phyloP scores from a whole-genome alignment of 768 basidiomycete genomes.

The Psilocybe cyanescens region DNA sequence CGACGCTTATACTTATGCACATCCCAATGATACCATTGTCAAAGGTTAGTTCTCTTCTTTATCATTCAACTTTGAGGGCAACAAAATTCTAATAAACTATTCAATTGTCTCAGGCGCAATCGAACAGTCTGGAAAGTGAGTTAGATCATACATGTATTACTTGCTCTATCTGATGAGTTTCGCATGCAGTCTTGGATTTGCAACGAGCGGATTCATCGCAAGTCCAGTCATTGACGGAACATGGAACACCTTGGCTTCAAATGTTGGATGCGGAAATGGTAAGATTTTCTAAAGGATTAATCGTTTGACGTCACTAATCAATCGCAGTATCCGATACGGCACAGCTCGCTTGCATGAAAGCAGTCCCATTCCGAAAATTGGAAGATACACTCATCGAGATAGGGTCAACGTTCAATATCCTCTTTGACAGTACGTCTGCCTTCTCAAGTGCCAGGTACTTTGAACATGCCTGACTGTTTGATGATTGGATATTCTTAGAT shows the following conservation, averaged over 20 bases:
- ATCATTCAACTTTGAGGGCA: background rate
- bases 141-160: background rate
- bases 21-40: conserved; percentile 35
- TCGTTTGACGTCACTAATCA: background rate
- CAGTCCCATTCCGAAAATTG: conserved; percentile 31
- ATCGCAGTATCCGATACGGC: conserved; percentile 22
- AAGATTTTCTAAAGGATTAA: background rate
- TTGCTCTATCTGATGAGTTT: background rate
- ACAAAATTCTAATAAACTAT: background rate
- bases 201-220: conserved; percentile 9
- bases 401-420: conserved; percentile 28
- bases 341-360: conserved; percentile 41
- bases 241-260: conserved; percentile 34
- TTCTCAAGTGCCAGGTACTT: background rate
- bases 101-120: conserved; percentile 30
- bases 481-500: conserved; percentile 15
- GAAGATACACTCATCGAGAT: conserved; percentile 35
- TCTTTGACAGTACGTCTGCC: conserved; percentile 33
- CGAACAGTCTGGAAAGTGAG: conserved; percentile 39
- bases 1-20: conserved; percentile 37
- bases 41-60: conserved; percentile 23
- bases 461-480: background rate
- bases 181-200: conserved; percentile 15
- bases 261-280: conserved; percentile 38
- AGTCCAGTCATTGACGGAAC: conserved; percentile 21